Percentiles rank a stretch among this genome's conserved stretches.
Evolutionary conservation across 139 green algal species (phyloP).

Genomic region (Chlorella sp.): DNA sequence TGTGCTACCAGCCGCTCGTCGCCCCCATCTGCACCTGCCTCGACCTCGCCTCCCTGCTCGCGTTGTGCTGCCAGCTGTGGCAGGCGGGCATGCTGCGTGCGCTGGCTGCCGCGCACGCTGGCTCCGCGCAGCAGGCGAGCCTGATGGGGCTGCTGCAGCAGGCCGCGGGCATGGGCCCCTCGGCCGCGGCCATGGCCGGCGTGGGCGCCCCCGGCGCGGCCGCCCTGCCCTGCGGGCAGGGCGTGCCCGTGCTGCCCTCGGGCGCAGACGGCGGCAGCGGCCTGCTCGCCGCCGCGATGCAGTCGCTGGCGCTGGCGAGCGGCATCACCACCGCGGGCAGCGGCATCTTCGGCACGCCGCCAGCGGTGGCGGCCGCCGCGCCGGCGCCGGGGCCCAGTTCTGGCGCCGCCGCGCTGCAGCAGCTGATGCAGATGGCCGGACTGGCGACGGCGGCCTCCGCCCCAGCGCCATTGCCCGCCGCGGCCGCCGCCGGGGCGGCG

Average conservation of each 20-base stretch:
- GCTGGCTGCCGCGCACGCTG: conserved; percentile 6
- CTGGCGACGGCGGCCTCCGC: too few relatives aligned
- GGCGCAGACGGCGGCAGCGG: background rate
- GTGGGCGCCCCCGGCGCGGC: background rate
- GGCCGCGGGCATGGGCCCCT: too few relatives aligned
- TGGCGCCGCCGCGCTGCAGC: too few relatives aligned
- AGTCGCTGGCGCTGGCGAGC: too few relatives aligned
- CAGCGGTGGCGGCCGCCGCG: too few relatives aligned
- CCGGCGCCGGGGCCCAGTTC: too few relatives aligned
- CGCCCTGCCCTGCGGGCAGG: background rate
- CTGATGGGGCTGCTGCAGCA: background rate
- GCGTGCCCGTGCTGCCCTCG: background rate
- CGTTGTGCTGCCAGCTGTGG: conserved; percentile 22
- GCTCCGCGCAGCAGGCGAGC: conserved; percentile 6
- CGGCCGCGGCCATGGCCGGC: background rate
- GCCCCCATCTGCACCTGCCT: conserved; percentile 5
- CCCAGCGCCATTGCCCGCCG: too few relatives aligned
- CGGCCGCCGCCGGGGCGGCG: too few relatives aligned
- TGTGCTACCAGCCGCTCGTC: background rate
- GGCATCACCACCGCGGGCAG: too few relatives aligned
- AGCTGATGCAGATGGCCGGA: too few relatives aligned
- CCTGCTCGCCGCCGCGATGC: background rate
- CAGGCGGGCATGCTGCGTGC: conserved; percentile 27
- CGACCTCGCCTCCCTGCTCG: conserved; percentile 14
- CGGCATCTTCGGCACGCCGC: too few relatives aligned